Evolutionary conservation across 2,329 filamentous ascomycete species (phyloP).

Genomic region (Colletotrichum siamense): DNA sequence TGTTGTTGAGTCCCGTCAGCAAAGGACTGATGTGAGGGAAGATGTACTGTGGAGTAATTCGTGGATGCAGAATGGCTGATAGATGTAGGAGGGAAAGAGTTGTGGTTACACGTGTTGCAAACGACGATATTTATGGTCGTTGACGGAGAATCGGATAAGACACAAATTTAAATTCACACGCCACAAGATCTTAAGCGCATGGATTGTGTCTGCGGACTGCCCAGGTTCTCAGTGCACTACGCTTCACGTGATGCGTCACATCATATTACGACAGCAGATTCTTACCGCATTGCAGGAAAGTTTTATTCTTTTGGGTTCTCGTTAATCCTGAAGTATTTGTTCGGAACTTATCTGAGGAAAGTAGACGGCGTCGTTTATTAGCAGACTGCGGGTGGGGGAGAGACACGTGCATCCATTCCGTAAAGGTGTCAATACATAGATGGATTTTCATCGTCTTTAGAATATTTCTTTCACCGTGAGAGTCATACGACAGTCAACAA

Average conservation of each 20-base stretch:
- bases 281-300: no score
- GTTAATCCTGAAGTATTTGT: no score
- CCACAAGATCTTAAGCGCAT: no score
- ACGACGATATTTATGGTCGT: neutral
- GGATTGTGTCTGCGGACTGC: neutral
- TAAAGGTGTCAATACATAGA: neutral
- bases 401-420: neutral
- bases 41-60: neutral
- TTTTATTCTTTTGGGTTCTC: no score
- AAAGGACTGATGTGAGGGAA: neutral
- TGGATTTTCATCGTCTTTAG: neutral
- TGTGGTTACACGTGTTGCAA: neutral
- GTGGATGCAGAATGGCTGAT: neutral
- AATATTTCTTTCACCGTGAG: no score
- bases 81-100: neutral
- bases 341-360: no score
- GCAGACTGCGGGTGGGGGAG: neutral
- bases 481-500: no score
- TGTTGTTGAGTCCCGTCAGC: neutral
- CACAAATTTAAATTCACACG: no score
- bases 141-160: no score
- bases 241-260: no score
- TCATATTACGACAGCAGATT: no score
- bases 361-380: no score
- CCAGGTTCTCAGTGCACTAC: neutral